Evolutionary conservation across 1,139 yeast species (phyloP), one percentile per base, ranked within the genome.

Genomic region (Tardiomyces digboiensis): DNA sequence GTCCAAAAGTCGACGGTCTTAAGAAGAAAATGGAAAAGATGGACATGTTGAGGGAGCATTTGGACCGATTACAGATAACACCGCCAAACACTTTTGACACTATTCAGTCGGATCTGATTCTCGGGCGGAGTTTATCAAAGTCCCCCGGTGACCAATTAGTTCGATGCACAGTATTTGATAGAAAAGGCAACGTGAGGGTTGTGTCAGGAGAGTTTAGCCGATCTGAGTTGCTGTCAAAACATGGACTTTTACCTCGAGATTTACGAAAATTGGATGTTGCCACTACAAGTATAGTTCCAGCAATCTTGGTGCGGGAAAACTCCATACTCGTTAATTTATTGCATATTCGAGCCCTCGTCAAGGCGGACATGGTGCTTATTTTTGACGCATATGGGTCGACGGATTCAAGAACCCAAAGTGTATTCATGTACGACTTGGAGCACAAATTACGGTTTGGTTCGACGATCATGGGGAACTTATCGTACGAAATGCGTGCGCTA

Each of bases 211-310:
- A 81, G 55, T 82, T 78, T 55, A 88, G 86, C 46, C 82, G 87
- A 58, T 77, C 83, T 67, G 77, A 79, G 49, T 76, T 93, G 46
- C 68, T 93, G 14, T 73, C 78, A 47, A 80, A 83, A 49, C 87
- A 86, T 57, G 84, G 84, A 29, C 65, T 87, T 37, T 74, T 81
- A 41, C 95, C 96, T 0, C 72, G 96, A 52, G 96, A 87, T 60
- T 67, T 87, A 44, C 67, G 96, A 4, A 87, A 86, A 56, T 82
- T 93, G 45, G 98, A 91, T 64, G 82, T 94, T 7, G 86, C 95
- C 0, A 75, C 85, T 21, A 81, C 85, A 49, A 95, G 88, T 61
- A 84, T 91, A 29, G 91, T 87, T 8, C 98, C 98, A 0, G 78
- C 91, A 26, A 81, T 91, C 38, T 72, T 86, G 58, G 82, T 88